Evolutionary conservation across 139 green algal species (phyloP).

Genomic region (Tetradesmus lagerheimii): DNA sequence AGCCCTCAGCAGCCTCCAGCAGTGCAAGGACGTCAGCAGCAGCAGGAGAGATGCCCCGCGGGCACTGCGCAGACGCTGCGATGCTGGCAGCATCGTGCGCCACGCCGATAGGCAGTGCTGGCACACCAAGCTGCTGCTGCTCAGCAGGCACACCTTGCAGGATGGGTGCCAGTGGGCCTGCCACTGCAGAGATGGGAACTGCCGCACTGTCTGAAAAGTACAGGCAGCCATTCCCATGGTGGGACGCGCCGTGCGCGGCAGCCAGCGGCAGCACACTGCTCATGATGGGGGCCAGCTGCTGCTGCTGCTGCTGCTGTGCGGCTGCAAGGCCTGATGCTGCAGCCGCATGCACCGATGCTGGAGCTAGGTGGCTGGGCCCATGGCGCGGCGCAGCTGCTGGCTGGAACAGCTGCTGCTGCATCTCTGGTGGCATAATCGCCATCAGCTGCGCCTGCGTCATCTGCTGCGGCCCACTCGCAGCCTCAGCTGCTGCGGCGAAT

Average conservation of each 20-base stretch:
- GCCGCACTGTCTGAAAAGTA: background rate
- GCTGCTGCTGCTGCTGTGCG: background rate
- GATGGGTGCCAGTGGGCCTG: background rate
- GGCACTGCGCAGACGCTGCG: background rate
- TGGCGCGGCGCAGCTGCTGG: background rate
- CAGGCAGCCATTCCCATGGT: background rate
- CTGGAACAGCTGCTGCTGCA: slow-evolving; percentile 38
- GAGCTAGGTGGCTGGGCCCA: background rate
- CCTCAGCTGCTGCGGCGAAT: background rate
- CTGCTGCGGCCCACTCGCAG: background rate
- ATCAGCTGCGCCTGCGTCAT: slow-evolving; percentile 25
- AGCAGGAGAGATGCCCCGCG: background rate
- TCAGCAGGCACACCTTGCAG: background rate
- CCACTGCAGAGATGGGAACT: background rate
- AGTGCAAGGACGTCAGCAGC: slow-evolving; percentile 1
- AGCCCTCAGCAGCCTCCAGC: background rate
- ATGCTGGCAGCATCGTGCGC: background rate
- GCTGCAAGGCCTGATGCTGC: background rate
- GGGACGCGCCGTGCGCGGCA: background rate
- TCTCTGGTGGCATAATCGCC: background rate
- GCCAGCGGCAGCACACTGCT: background rate
- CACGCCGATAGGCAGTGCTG: background rate
- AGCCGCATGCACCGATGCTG: background rate
- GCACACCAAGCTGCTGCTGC: background rate
- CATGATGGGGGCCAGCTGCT: slow-evolving; percentile 8